Conservation (phyloP, 768 basidiomycete species). For the Suillus bovinus region DNA sequence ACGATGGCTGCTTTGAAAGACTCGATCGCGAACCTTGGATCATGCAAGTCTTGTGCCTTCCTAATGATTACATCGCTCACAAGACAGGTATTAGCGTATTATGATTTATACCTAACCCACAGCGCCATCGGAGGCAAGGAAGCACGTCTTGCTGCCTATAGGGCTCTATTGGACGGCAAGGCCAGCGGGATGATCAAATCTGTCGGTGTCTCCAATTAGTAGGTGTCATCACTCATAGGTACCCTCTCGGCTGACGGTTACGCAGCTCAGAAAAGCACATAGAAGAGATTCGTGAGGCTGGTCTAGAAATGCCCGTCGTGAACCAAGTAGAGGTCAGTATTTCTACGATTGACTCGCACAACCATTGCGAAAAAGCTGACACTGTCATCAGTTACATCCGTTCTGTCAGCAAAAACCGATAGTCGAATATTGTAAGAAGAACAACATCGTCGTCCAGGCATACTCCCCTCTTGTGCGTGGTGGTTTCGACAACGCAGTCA, state of each 20-base stretch:
- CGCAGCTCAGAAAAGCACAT: conserved; percentile 61
- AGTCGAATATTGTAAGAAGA: conserved; percentile 34
- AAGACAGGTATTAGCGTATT: conserved; percentile 40
- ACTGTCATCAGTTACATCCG: conserved; percentile 26
- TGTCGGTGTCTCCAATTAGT: conserved; percentile 81
- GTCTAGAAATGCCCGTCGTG: conserved; percentile 60
- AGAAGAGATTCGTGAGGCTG: conserved; percentile 63
- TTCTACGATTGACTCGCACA: background rate
- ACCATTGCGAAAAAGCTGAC: background rate
- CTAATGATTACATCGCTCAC: background rate
- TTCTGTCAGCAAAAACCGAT: conserved; percentile 40
- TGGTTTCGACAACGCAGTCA: conserved; percentile 47
- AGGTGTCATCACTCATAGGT: conserved; percentile 20
- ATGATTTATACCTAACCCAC: conserved; percentile 74
- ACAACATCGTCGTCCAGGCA: conserved; percentile 41
- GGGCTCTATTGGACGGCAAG: conserved; percentile 59
- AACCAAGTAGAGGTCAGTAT: conserved; percentile 71
- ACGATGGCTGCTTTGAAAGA: conserved; percentile 55
- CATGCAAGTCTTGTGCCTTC: conserved; percentile 41
- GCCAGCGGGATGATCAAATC: conserved; percentile 57
- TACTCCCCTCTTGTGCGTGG: conserved; percentile 37
- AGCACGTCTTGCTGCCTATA: conserved; percentile 62
- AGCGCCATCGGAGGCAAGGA: conserved; percentile 58
- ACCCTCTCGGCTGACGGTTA: background rate
- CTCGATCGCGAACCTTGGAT: conserved; percentile 51